phyloP scores from a whole-genome alignment of 2,329 filamentous ascomycete genomes.

The Colletotrichum godetiae region DNA sequence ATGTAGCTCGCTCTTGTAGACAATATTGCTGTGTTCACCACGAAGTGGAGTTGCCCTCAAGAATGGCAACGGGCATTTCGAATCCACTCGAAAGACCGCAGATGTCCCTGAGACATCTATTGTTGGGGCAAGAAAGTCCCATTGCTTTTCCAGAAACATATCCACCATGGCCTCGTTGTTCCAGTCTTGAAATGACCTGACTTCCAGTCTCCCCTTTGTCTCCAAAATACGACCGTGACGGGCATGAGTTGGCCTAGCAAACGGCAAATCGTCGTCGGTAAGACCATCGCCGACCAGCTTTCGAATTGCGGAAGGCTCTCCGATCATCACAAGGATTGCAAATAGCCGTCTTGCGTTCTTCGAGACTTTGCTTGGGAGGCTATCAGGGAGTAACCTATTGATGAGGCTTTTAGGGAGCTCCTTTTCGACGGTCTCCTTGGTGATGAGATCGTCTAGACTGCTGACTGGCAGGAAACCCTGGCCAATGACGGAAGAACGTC shows the following conservation, averaged over 20 bases:
- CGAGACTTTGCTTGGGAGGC: neutral
- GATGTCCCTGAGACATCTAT: neutral
- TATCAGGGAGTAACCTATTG: neutral
- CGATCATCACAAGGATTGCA: neutral
- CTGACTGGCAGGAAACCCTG: neutral
- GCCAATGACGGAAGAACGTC: neutral
- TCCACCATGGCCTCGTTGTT: neutral
- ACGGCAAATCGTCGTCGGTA: neutral
- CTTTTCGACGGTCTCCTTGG: neutral
- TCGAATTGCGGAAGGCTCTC: neutral
- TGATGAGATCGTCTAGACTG: neutral
- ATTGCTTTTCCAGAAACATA: neutral
- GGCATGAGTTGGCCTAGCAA: neutral
- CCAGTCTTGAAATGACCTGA: neutral
- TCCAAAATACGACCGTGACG: neutral
- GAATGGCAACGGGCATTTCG: neutral
- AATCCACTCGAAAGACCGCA: neutral
- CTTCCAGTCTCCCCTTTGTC: neutral
- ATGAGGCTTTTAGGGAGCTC: neutral
- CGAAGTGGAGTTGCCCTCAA: neutral
- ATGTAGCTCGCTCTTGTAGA: neutral
- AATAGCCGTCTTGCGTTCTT: neutral
- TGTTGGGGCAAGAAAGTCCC: slow-evolving; percentile 1
- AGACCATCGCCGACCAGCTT: neutral
- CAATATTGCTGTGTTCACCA: neutral